Evolutionary conservation across 306 rosid species (phyloP), one percentile per base, ranked within the genome.

Genomic region (Fragaria ananassa): DNA sequence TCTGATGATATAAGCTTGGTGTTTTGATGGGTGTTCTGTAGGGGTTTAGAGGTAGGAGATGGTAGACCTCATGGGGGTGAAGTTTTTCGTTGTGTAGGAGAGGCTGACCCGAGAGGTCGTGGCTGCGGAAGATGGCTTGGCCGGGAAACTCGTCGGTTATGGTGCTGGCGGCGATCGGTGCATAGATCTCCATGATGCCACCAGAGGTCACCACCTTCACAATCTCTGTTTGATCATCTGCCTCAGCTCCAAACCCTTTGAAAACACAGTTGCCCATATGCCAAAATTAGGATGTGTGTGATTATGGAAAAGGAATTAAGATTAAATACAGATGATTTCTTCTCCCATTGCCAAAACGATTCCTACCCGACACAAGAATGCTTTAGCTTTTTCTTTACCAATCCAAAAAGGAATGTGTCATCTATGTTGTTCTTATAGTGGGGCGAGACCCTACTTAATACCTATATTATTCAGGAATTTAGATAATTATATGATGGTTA

Each of bases 191-290:
- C 93, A 93, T 93, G 81, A 90, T 85, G 56, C 96, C 97, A 21
- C 75, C 85, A 29, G 88, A 80, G 47, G 92, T 90, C 45, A 90
- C 81, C 4, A 93, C 92, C 72, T 79, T 93, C 12, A 93, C 93
- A 78, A 71, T 66, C 25, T 87, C 83, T 2, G 21, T 15, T 5
- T 71, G 37, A 41, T 45, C 73, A 12, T 13, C n/a, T 5, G 3
- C 67, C 23, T 57, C 19, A 3, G 9, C 74, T 53, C 80, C 81
- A 8, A 78, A 79, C 62, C 89, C 89, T 78, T 88, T 93, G 73
- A 89, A 83, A 66, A 87, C 74, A 29, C 97, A 93, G 67, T 93
- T 93, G 4, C 97, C 97, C 97, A 91, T 91, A 34, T 63, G 44
- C 10, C 25, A 17, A 25, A 31, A 63, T 63, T 6, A 15, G 11